phyloP scores from a whole-genome alignment of 2,329 filamentous ascomycete species.

The Fusarium devonianum region DNA sequence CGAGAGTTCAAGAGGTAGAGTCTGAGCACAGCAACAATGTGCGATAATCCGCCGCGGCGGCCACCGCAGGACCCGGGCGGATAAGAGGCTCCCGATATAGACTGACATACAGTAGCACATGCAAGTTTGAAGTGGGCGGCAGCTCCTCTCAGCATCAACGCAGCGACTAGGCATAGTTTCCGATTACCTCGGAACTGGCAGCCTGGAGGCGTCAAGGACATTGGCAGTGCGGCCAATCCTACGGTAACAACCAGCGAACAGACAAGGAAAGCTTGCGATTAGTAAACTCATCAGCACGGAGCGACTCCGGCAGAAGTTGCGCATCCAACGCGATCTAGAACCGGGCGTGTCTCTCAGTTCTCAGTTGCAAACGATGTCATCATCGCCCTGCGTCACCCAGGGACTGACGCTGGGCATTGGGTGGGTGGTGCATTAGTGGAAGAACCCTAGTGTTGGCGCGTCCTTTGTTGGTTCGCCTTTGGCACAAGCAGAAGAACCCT shows the following conservation, averaged over 20 bases:
- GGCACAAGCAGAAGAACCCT: conserved; percentile 20
- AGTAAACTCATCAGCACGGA: too few species aligned
- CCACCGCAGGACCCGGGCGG: too few species aligned
- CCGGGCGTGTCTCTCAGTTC: conserved; percentile 7
- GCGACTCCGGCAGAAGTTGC: conserved; percentile 13
- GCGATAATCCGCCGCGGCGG: too few species aligned
- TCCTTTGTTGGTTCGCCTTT: conserved; percentile 15
- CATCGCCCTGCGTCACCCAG: conserved; percentile 13
- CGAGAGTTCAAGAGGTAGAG: conserved; percentile 18
- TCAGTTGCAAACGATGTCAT: conserved; percentile 27
- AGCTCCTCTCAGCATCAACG: conserved; percentile 24
- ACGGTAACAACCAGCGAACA: too few species aligned
- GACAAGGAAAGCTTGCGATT: too few species aligned
- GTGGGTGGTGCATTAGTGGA: conserved; percentile 15
- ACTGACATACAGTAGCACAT: too few species aligned
- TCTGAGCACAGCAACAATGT: conserved; percentile 10
- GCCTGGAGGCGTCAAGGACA: conserved; percentile 14
- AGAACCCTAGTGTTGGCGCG: conserved; percentile 13
- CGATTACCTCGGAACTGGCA: conserved; percentile 3
- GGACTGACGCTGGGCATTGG: conserved; percentile 1
- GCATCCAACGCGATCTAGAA: conserved; percentile 29
- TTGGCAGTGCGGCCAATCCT: not conserved
- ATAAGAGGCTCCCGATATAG: too few species aligned
- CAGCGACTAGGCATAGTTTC: conserved; percentile 1
- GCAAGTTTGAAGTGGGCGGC: too few species aligned